Evolutionary conservation across 164 flowering plant species (phyloP), one percentile per base, ranked within the genome.

Genomic region (Malania oleifera): DNA sequence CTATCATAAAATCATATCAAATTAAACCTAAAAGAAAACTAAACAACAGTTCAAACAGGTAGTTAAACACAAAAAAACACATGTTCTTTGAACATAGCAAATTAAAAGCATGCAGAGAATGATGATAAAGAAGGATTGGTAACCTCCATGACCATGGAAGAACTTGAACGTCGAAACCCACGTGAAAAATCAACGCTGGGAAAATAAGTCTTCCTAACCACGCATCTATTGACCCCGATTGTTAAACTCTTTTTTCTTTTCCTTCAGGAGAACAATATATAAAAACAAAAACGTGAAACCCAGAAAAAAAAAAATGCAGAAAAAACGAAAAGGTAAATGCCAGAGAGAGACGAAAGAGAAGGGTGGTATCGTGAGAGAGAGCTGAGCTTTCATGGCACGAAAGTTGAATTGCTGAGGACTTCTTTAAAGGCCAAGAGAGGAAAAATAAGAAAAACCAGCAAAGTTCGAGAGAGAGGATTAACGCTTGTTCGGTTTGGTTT

Each of bases 91-190:
- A 41, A 38, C 1, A 40, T 25, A 61, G 27, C 11, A 20, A 22
- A 37, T 18, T 6, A 23, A 25, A 25, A 59, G 49, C 63, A 59
- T 59, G 63, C 54, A 59, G 35, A 50, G 18, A 37, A 22, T 17
- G n/a, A 34, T 15, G 45, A 48, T 23, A 34, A 38, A 28, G 17
- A 26, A 38, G 20, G n/a, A 22, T 13, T 25, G 26, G 54, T 59
- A 48, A 49, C 63, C 54, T 59, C 46, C 56, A 65, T 61, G 46
- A 50, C 46, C 56, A 65, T 61, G 46, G 54, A 61, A 61, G 69
- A 62, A 56, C 63, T 60, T 57, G 45, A 67, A 53, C 72, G 71
- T 64, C 43, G 44, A 61, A 64, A 45, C 61, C 66, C 60, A 61
- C 66, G 70, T 65, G 60, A 52, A 53, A 62, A 27, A 23, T 25